phyloP scores from a whole-genome alignment of 306 rosid species.

The Prinsepia uniflora region DNA sequence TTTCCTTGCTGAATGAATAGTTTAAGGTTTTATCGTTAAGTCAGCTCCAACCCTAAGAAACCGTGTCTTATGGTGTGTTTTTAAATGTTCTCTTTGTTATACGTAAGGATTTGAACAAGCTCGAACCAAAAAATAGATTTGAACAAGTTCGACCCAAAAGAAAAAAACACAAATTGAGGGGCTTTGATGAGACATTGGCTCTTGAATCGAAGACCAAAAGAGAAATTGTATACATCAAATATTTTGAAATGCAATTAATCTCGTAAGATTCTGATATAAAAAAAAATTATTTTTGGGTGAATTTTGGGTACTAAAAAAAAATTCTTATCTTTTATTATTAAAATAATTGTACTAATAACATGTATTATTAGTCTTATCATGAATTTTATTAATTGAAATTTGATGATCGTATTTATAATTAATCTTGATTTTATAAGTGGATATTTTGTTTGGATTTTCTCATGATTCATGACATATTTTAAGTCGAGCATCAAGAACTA shows the following conservation, averaged over 20 bases:
- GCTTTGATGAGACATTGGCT: background rate
- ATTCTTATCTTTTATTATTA: no score
- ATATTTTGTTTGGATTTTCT: no score
- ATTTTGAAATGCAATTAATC: no score
- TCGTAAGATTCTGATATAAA: no score
- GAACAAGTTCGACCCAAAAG: background rate
- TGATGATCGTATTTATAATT: background rate
- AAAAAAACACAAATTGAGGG: background rate
- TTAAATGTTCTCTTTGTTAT: background rate
- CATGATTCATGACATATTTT: background rate
- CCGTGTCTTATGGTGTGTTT: slow-evolving; percentile 31
- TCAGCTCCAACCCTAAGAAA: slow-evolving; percentile 39
- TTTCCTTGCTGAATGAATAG: slow-evolving; percentile 8
- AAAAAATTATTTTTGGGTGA: no score
- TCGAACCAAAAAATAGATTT: background rate
- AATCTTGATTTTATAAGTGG: background rate
- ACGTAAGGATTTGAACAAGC: background rate
- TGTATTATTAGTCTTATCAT: no score
- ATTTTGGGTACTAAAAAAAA: no score
- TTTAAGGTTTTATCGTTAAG: slow-evolving; percentile 16
- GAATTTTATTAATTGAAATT: no score
- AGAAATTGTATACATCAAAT: no score
- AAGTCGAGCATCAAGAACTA: background rate
- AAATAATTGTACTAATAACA: no score
- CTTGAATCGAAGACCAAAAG: no score